Conservation (phyloP, 1,139 yeast genomes). For the Taphrina sp. region DNA sequence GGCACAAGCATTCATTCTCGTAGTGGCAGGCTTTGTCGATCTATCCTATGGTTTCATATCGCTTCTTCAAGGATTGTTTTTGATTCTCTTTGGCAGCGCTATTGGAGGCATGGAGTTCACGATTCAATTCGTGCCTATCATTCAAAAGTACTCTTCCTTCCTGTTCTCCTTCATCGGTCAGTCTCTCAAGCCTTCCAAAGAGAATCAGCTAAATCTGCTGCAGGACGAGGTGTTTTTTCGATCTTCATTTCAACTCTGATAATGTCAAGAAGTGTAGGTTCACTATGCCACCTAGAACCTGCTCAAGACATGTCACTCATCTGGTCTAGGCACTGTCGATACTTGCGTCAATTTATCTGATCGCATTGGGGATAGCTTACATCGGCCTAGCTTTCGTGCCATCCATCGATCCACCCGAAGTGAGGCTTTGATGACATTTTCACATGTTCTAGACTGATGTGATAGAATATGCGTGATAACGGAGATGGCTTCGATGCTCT, state of each 20-base stretch:
- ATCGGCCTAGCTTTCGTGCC: conserved; percentile 13
- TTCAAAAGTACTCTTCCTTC: conserved; percentile 13
- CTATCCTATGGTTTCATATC: conserved; percentile 15
- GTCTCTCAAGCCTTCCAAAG: no score
- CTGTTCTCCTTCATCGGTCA: conserved; percentile 18
- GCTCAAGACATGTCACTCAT: no score
- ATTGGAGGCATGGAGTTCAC: conserved; percentile 16
- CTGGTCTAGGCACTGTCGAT: conserved; percentile 12
- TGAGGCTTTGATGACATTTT: background rate
- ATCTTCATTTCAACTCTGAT: conserved; percentile 7
- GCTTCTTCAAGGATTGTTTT: conserved; percentile 3
- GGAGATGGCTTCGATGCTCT: conserved; percentile 10
- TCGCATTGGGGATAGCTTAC: conserved; percentile 6
- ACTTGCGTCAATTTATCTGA: conserved; percentile 1
- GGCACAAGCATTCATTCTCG: conserved; percentile 1
- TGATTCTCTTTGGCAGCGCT: conserved; percentile 11
- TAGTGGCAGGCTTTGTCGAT: conserved; percentile 7
- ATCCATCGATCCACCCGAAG: conserved; percentile 13
- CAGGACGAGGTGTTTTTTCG: conserved; percentile 16
- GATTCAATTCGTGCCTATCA: background rate
- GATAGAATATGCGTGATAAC: conserved; percentile 14
- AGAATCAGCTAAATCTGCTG: no score
- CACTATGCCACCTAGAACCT: no score
- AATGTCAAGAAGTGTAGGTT: background rate
- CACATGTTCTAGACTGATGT: background rate